A percentile compares a stretch with the other conserved stretches of the same genome.
Conservation (phyloP, 176 grass and related monocot genomes). For the Saccharum spontaneum region DNA sequence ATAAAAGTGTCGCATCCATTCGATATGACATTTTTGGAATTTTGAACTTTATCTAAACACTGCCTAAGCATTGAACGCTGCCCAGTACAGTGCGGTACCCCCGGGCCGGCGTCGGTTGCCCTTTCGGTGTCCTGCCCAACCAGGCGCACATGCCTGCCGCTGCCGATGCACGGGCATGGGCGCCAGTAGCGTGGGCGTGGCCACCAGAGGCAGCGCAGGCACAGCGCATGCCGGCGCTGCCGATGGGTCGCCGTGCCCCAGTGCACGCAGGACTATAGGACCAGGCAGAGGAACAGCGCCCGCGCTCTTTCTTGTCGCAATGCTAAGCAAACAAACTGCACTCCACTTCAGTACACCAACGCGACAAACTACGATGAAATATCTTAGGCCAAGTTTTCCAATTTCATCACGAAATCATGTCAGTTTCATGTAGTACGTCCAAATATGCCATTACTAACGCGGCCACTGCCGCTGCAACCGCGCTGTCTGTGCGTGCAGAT, state of each 20-base stretch:
- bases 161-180: background rate
- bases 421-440: background rate
- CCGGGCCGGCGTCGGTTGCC: conserved; percentile 16
- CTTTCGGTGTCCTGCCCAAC: conserved; percentile 15
- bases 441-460: background rate
- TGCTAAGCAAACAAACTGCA: background rate
- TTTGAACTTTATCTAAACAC: too few species aligned
- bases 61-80: conserved; percentile 15
- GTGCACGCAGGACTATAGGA: background rate
- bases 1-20: too few species aligned
- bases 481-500: conserved; percentile 46
- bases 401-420: background rate
- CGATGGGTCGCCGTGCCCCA: background rate
- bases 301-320: conserved; percentile 18
- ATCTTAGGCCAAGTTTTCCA: background rate
- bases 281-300: background rate
- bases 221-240: background rate
- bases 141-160: conserved; percentile 9
- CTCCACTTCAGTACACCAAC: background rate
- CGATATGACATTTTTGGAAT: too few species aligned
- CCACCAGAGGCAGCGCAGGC: background rate
- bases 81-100: background rate
- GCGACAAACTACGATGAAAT: background rate
- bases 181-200: background rate
- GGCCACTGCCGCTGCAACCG: background rate